These are phyloP conservation scores for Mycosphaerelloides madeirae DNA, from an alignment of 2,329 filamentous ascomycete species.

Conservation along the genomic window DNA sequence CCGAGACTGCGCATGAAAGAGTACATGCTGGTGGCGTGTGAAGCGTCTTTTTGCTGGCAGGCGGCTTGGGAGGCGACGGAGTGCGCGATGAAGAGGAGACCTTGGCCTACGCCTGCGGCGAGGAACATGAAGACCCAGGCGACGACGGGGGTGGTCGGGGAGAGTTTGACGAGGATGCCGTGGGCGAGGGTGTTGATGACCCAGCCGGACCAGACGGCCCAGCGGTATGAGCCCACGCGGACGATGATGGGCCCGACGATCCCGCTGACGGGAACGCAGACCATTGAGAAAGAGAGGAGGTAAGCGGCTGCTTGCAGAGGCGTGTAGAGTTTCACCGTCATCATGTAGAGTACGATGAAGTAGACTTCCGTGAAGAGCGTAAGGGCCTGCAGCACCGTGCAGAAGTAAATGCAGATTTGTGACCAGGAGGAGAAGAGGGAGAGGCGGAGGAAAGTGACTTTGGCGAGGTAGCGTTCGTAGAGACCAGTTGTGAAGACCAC, in stretches of 20 bases:
- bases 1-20: constrained; percentile 48
- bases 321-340: constrained; percentile 38
- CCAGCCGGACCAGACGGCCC: constrained; percentile 25
- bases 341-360: constrained; percentile 41
- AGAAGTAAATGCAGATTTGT: constrained; percentile 28
- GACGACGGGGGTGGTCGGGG: constrained; percentile 33
- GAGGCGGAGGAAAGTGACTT: constrained; percentile 26
- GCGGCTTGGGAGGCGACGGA: constrained; percentile 44
- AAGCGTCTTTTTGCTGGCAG: constrained; percentile 29
- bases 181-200: constrained; percentile 38
- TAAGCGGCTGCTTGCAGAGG: constrained; percentile 38
- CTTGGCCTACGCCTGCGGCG: constrained; percentile 39
- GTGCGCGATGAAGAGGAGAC: constrained; percentile 39
- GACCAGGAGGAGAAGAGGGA: constrained; percentile 31
- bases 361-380: constrained; percentile 35
- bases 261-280: constrained; percentile 20
- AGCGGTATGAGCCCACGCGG: constrained; percentile 27
- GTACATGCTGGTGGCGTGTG: constrained; percentile 40
- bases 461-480: constrained; percentile 23
- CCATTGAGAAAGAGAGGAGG: constrained; percentile 36
- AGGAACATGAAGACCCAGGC: constrained; percentile 44
- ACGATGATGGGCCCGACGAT: constrained; percentile 29
- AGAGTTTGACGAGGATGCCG: constrained; percentile 41
- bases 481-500: constrained; percentile 25
- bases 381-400: constrained; percentile 29